Evolutionary conservation across 2,329 filamentous ascomycete genomes (phyloP).

Genomic region (Gliomastix tumulicola): DNA sequence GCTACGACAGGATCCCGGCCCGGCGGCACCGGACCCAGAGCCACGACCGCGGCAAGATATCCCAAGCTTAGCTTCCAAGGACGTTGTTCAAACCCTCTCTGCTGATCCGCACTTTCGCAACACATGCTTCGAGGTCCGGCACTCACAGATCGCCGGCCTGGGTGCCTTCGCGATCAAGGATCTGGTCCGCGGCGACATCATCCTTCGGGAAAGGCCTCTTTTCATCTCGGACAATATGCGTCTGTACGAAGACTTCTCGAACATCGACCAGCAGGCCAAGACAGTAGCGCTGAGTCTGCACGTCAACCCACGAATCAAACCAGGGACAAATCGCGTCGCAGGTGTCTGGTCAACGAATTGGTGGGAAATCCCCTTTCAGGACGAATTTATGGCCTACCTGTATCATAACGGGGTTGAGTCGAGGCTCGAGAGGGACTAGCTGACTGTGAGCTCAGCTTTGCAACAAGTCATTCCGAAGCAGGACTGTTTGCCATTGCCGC

Average conservation of each 20-base stretch:
- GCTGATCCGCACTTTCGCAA: slow-evolving; percentile 23
- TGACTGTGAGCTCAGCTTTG: slow-evolving; percentile 22
- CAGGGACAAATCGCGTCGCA: slow-evolving; percentile 15
- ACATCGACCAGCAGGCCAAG: slow-evolving; percentile 20
- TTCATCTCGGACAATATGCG: slow-evolving; percentile 19
- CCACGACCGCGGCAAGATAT: too few relatives aligned
- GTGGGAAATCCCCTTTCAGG: too few relatives aligned
- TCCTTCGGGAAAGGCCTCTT: slow-evolving; percentile 38
- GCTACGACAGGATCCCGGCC: too few relatives aligned
- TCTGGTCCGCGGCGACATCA: slow-evolving; percentile 26
- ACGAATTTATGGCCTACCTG: too few relatives aligned
- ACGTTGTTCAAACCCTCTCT: neutral
- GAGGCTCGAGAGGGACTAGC: too few relatives aligned
- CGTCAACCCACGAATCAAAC: slow-evolving; percentile 18
- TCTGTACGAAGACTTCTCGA: slow-evolving; percentile 25
- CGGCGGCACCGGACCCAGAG: too few relatives aligned
- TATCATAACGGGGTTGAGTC: too few relatives aligned
- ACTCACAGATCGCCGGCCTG: slow-evolving; percentile 33
- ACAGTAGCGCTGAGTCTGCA: slow-evolving; percentile 29
- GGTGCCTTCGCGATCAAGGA: slow-evolving; percentile 37
- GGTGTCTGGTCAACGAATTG: slow-evolving; percentile 38
- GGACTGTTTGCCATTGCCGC: slow-evolving; percentile 43
- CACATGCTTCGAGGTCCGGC: slow-evolving; percentile 28
- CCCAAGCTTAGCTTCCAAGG: too few relatives aligned
- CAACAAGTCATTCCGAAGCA: too few relatives aligned